These are phyloP conservation scores for Rehmannia glutinosa DNA, from an alignment of 257 asterid species.

Conservation along the genomic window DNA sequence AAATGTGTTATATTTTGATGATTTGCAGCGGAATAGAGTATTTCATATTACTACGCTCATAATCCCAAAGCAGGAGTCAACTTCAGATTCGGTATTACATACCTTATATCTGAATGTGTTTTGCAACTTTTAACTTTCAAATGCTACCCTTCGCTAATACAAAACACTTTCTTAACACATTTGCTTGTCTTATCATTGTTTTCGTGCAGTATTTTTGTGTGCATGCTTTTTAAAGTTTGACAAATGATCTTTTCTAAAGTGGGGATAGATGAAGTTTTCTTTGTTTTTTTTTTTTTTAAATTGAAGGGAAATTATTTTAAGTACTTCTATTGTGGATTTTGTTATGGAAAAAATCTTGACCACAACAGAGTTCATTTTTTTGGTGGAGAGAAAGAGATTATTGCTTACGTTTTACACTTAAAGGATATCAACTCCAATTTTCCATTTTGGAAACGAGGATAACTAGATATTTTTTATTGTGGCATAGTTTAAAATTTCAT, in stretches of 20 bases:
- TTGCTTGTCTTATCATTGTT: background rate
- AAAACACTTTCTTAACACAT: background rate
- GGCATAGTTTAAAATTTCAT: background rate
- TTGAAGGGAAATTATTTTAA: background rate
- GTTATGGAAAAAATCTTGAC: background rate
- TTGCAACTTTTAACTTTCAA: conserved; percentile 17
- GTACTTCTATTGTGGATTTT: background rate
- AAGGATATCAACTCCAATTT: conserved; percentile 5
- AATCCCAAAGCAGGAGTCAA: conserved; percentile 95
- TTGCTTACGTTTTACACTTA: background rate
- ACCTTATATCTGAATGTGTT: background rate
- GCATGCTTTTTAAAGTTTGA: background rate
- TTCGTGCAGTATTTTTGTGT: background rate
- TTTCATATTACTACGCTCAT: conserved; percentile 82
- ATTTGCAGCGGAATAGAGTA: conserved; percentile 75
- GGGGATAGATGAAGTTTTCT: background rate
- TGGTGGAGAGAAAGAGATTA: background rate
- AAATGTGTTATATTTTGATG: conserved; percentile 24
- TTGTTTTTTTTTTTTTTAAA: background rate
- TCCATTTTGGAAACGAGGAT: background rate
- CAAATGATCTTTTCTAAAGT: background rate
- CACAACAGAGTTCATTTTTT: background rate
- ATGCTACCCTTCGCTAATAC: background rate
- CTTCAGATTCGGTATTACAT: conserved; percentile 81
- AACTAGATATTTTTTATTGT: background rate